These are phyloP conservation scores for Lunasporangiospora selenospora DNA, from an alignment of 192 early-diverging fungal genomes.

Conservation along the genomic window DNA sequence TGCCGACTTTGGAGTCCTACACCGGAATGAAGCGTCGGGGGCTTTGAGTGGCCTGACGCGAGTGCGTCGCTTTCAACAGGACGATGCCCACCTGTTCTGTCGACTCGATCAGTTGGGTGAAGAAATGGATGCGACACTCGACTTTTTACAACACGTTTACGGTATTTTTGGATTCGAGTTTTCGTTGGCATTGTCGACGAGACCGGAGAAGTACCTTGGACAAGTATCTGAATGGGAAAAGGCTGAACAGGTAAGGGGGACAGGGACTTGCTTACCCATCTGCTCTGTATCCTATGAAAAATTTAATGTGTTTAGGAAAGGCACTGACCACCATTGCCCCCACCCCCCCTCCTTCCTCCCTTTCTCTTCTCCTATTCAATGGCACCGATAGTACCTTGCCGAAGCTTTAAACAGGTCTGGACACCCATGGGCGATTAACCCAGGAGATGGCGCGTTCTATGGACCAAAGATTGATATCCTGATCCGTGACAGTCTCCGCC, in stretches of 20 bases:
- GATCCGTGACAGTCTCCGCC: slow-evolving; percentile 89
- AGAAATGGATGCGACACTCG: slow-evolving; percentile 88
- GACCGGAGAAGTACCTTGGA: slow-evolving; percentile 96
- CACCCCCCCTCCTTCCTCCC: neutral
- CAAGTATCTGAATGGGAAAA: slow-evolving; percentile 89
- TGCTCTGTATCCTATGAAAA: no score
- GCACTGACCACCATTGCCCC: no score
- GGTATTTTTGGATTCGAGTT: slow-evolving; percentile 97
- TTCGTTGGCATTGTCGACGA: slow-evolving; percentile 89
- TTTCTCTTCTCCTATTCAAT: neutral
- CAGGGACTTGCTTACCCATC: no score
- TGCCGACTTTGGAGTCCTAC: slow-evolving; percentile 98
- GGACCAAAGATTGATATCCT: slow-evolving; percentile 99
- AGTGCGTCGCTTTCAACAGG: slow-evolving; percentile 98
- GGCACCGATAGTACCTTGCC: slow-evolving; percentile 60
- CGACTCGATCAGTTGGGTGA: slow-evolving; percentile 78
- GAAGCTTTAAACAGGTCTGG: slow-evolving; percentile 83
- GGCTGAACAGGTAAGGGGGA: slow-evolving; percentile 78
- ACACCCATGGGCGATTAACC: slow-evolving; percentile 84
- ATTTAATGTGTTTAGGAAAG: no score
- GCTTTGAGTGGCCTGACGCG: slow-evolving; percentile 94
- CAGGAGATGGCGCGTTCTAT: slow-evolving; percentile 98
- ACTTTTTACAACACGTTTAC: slow-evolving; percentile 92
- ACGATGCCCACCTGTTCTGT: slow-evolving; percentile 99
- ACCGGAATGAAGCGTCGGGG: slow-evolving; percentile 93